These are phyloP conservation scores for Skeletonema marinoi DNA, from an alignment of 108 stramenopile species.

Conservation along the genomic window DNA sequence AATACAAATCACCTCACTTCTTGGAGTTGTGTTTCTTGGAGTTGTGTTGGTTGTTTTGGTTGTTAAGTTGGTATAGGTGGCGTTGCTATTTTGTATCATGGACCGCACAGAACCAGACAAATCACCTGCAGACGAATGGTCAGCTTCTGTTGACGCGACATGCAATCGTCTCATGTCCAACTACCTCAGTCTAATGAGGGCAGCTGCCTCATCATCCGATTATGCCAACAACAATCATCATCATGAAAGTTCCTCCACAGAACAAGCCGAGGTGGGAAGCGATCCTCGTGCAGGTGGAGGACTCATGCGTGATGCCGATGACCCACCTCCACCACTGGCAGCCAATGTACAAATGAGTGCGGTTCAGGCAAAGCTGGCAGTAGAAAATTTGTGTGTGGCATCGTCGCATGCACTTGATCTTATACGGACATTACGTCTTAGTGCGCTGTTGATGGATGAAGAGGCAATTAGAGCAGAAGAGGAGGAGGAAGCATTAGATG, in stretches of 20 bases:
- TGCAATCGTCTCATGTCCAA: constrained; percentile 86
- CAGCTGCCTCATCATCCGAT: constrained; percentile 62
- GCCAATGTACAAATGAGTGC: constrained; percentile 56
- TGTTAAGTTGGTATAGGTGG: too few species aligned
- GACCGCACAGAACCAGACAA: constrained; percentile 71
- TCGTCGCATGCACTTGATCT: constrained; percentile 71
- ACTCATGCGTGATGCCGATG: constrained; percentile 64
- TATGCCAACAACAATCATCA: constrained; percentile 23
- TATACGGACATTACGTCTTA: constrained; percentile 80
- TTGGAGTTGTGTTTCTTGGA: too few species aligned
- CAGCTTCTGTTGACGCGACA: constrained; percentile 73
- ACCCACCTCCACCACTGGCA: constrained; percentile 84
- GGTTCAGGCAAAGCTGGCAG: constrained; percentile 73
- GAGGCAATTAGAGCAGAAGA: constrained; percentile 78
- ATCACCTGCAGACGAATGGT: constrained; percentile 81
- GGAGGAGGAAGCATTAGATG: constrained; percentile 67
- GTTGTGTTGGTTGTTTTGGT: too few species aligned
- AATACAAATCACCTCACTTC: too few species aligned
- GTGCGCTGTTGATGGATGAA: constrained; percentile 80
- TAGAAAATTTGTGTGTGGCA: constrained; percentile 82
- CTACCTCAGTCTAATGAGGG: constrained; percentile 74
- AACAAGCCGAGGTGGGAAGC: constrained; percentile 22
- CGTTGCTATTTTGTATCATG: constrained; percentile 29
- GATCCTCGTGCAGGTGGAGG: constrained; percentile 69
- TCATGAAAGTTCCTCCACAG: constrained; percentile 18